These are phyloP conservation scores for Candida manassasensis DNA, from an alignment of 805 yeast genomes.

Conservation along the genomic window DNA sequence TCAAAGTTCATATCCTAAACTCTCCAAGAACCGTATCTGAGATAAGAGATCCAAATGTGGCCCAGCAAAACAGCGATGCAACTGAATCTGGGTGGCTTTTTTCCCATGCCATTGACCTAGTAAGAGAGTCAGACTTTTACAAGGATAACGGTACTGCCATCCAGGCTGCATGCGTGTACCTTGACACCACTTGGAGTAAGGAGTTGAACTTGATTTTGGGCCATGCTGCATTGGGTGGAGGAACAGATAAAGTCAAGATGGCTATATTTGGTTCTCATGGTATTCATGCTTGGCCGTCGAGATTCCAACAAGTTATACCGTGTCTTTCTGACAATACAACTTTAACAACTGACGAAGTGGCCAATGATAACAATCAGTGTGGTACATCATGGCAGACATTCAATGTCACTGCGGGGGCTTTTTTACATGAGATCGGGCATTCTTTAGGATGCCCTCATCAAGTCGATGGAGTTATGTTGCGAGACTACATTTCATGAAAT, in stretches of 20 bases:
- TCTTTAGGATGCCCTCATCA: constrained; percentile 89
- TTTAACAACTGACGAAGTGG: constrained; percentile 63
- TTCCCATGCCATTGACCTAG: constrained; percentile 70
- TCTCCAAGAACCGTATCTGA: constrained; percentile 65
- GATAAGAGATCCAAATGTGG: constrained; percentile 70
- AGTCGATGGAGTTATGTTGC: constrained; percentile 81
- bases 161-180: constrained; percentile 79
- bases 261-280: constrained; percentile 97
- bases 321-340: constrained; percentile 69
- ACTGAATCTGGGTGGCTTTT: constrained; percentile 71
- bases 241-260: constrained; percentile 58
- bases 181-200: constrained; percentile 84
- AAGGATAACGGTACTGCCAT: constrained; percentile 46
- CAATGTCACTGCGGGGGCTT: constrained; percentile 85
- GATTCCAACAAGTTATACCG: constrained; percentile 63
- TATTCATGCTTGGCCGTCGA: constrained; percentile 87
- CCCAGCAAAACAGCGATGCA: constrained; percentile 82
- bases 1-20: constrained; percentile 77
- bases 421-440: constrained; percentile 94
- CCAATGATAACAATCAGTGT: constrained; percentile 82
- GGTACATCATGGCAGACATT: constrained; percentile 88
- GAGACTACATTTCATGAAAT: constrained; percentile 78
- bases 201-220: constrained; percentile 55
- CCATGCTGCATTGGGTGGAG: constrained; percentile 96
- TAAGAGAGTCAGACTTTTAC: constrained; percentile 31